These are phyloP conservation scores for Saturnispora sanitii DNA, from an alignment of 805 yeast species.

Conservation along the genomic window DNA sequence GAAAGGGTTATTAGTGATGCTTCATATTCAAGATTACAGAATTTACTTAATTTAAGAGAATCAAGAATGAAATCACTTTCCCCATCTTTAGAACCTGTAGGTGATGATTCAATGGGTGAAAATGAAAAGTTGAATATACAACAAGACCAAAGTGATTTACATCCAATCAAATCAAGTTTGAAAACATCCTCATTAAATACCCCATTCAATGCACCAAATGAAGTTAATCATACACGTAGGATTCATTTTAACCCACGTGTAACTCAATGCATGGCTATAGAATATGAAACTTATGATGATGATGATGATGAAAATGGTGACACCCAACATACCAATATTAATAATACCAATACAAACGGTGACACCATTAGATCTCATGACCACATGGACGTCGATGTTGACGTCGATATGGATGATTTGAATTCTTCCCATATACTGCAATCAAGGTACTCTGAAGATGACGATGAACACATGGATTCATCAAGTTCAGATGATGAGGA, in stretches of 20 bases:
- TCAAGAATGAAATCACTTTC: conserved; percentile 22
- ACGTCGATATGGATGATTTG: neutral
- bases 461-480: conserved; percentile 14
- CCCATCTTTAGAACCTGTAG: conserved; percentile 29
- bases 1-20: conserved; percentile 66
- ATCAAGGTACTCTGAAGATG: conserved; percentile 10
- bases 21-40: conserved; percentile 26
- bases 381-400: neutral
- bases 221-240: conserved; percentile 38
- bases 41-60: conserved; percentile 24
- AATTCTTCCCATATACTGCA: neutral
- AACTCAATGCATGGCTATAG: conserved; percentile 83
- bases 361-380: too few relatives aligned
- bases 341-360: too few relatives aligned
- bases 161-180: conserved; percentile 11
- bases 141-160: conserved; percentile 9
- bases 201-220: neutral
- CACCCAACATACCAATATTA: neutral
- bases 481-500: conserved; percentile 5
- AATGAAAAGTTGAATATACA: too few relatives aligned
- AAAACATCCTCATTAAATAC: conserved; percentile 8
- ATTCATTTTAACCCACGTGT: conserved; percentile 93
- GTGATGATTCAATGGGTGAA: too few relatives aligned
- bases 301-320: conserved; percentile 12
- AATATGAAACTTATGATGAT: conserved; percentile 16